Percentiles rank a stretch among this genome's conserved stretches.
These are phyloP conservation scores for Phlegmacium glaucopus DNA, from an alignment of 768 basidiomycete species.

Conservation along the genomic window DNA sequence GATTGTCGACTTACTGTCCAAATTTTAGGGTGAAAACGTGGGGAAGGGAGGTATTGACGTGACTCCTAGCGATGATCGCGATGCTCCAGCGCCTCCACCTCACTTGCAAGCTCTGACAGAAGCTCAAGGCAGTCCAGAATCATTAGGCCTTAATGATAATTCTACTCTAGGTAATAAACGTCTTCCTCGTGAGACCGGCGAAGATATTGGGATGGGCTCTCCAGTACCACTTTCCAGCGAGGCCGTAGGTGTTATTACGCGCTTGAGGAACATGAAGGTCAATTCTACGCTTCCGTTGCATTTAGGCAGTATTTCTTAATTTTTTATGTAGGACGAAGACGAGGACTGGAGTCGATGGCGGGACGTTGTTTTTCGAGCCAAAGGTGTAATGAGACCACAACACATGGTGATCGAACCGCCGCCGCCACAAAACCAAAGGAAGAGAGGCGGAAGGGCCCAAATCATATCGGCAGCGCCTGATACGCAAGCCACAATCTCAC, in stretches of 20 bases:
- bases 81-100: conserved; percentile 55
- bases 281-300: conserved; percentile 9
- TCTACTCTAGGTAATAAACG: conserved; percentile 32
- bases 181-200: conserved; percentile 80
- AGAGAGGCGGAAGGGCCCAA: conserved; percentile 53
- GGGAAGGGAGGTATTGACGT: conserved; percentile 83
- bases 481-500: neutral
- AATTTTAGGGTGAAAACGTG: conserved; percentile 57
- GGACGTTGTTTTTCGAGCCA: conserved; percentile 79
- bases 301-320: neutral
- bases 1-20: conserved; percentile 4
- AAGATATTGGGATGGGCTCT: conserved; percentile 86
- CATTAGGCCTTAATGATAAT: conserved; percentile 22
- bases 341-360: conserved; percentile 91
- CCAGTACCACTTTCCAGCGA: conserved; percentile 76
- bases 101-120: conserved; percentile 40
- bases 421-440: conserved; percentile 59
- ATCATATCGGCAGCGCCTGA: conserved; percentile 18
- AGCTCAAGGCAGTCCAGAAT: conserved; percentile 45
- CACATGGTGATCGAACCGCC: conserved; percentile 44
- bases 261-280: conserved; percentile 81
- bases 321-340: conserved; percentile 60
- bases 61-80: conserved; percentile 61
- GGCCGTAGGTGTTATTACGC: conserved; percentile 75
- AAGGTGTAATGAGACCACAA: conserved; percentile 51